Conservation (phyloP, 495 filamentous ascomycete species). For the Cenococcum geophilum region DNA sequence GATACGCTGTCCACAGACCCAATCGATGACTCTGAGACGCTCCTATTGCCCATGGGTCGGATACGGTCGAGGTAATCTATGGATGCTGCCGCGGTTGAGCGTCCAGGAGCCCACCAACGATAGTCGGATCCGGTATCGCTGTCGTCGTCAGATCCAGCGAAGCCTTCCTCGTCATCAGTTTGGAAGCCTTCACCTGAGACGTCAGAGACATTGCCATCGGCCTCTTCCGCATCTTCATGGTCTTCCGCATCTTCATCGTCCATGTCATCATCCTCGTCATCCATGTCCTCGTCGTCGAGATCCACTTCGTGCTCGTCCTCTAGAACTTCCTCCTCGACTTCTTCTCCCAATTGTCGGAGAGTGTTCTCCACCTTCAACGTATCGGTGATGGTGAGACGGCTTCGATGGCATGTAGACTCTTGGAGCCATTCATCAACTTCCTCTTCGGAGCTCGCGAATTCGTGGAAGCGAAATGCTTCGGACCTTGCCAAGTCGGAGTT, state of each 20-base stretch:
- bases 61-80: slow-evolving; percentile 47
- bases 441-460: slow-evolving; percentile 77
- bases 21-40: slow-evolving; percentile 57
- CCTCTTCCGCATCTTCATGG: slow-evolving; percentile 48
- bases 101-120: slow-evolving; percentile 68
- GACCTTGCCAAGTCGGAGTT: slow-evolving; percentile 55
- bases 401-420: slow-evolving; percentile 53
- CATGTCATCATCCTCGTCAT: slow-evolving; percentile 37
- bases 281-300: slow-evolving; percentile 41
- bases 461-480: slow-evolving; percentile 77
- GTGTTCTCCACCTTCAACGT: slow-evolving; percentile 84
- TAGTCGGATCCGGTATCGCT: slow-evolving; percentile 69
- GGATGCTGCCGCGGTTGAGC: slow-evolving; percentile 53
- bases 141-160: slow-evolving; percentile 81
- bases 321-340: slow-evolving; percentile 80
- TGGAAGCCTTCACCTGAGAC: slow-evolving; percentile 67
- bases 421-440: slow-evolving; percentile 84
- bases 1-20: slow-evolving; percentile 51
- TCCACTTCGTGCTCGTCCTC: slow-evolving; percentile 39
- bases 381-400: slow-evolving; percentile 78
- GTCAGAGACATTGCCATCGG: slow-evolving; percentile 45
- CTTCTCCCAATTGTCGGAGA: slow-evolving; percentile 79
- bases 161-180: slow-evolving; percentile 92
- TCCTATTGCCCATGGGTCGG: slow-evolving; percentile 44
- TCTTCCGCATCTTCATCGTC: slow-evolving; percentile 48